phyloP scores from a whole-genome alignment of 345 rosid species.

The Brassica juncea region DNA sequence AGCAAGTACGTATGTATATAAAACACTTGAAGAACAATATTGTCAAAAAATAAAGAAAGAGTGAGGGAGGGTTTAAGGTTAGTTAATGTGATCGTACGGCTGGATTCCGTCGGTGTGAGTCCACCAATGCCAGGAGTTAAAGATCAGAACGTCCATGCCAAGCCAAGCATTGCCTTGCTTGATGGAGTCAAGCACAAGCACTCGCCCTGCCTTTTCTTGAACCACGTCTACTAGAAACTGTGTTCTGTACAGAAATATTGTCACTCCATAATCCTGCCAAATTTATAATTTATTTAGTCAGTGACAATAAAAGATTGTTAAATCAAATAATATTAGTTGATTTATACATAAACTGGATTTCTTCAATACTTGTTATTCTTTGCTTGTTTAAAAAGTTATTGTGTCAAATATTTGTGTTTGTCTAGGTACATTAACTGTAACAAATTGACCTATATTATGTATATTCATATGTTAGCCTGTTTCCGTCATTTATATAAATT shows the following conservation, averaged over 20 bases:
- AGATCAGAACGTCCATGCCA: constrained; percentile 83
- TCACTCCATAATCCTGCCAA: constrained; percentile 62
- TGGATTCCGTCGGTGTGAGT: constrained; percentile 67
- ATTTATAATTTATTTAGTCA: not conserved
- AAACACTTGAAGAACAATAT: not conserved
- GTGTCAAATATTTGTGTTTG: no score
- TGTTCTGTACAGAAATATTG: constrained; percentile 56
- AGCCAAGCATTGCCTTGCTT: constrained; percentile 61
- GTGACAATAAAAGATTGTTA: not conserved
- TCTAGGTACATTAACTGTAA: no score
- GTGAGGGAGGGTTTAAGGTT: not conserved
- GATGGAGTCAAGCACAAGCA: constrained; percentile 78
- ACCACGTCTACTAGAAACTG: constrained; percentile 70
- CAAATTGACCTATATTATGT: no score
- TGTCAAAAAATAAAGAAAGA: not conserved
- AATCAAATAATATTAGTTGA: not conserved
- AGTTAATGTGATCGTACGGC: constrained; percentile 49
- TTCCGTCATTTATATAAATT: no score
- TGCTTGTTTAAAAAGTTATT: not conserved
- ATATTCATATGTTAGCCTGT: no score
- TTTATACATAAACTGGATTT: not conserved
- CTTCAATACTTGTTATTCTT: not conserved
- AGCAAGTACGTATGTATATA: not conserved
- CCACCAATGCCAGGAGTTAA: constrained; percentile 99
- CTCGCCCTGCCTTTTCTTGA: constrained; percentile 46